A percentile compares a stretch with the other conserved stretches of the same genome.
Evolutionary conservation across 2,329 filamentous ascomycete species (phyloP).

Genomic region (Gnomoniopsis smithogilvyi): DNA sequence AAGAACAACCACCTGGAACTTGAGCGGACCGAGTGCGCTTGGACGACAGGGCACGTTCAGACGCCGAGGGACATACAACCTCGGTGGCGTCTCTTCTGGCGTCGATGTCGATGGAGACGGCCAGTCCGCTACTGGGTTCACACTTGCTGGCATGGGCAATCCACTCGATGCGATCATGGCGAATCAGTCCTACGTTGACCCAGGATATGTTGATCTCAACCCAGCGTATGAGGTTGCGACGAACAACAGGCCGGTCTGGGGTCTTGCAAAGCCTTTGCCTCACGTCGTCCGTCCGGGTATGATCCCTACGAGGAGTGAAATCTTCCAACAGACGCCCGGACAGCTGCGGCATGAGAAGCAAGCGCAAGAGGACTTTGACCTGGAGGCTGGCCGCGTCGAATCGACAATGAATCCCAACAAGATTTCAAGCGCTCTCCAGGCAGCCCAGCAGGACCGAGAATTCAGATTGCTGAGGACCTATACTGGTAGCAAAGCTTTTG

Average conservation of each 20-base stretch:
- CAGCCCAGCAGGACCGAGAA: slow-evolving; percentile 16
- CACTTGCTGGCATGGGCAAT: slow-evolving; percentile 15
- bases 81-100: slow-evolving; percentile 7
- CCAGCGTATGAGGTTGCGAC: slow-evolving; percentile 50
- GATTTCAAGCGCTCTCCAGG: slow-evolving; percentile 12
- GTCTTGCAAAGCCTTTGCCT: slow-evolving; percentile 50
- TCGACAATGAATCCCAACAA: slow-evolving; percentile 15
- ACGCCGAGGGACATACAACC: slow-evolving; percentile 7
- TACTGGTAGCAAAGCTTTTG: slow-evolving; percentile 5
- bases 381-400: slow-evolving; percentile 16
- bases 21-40: slow-evolving; percentile 15
- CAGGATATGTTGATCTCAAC: slow-evolving; percentile 51
- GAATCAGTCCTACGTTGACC: slow-evolving; percentile 46
- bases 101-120: slow-evolving; percentile 4
- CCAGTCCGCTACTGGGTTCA: slow-evolving; percentile 13
- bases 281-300: slow-evolving; percentile 51
- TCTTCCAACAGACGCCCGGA: slow-evolving; percentile 24
- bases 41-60: slow-evolving; percentile 7
- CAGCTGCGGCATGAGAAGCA: slow-evolving; percentile 14
- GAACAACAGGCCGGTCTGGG: slow-evolving; percentile 49
- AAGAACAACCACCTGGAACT: slow-evolving; percentile 15
- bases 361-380: slow-evolving; percentile 10
- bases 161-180: slow-evolving; percentile 18
- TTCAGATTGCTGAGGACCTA: slow-evolving; percentile 14
- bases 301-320: slow-evolving; percentile 41